Evolutionary conservation across 2,329 filamentous ascomycete genomes (phyloP), one percentile per base, ranked within the genome.

Genomic region (Fusarium oxysporum): DNA sequence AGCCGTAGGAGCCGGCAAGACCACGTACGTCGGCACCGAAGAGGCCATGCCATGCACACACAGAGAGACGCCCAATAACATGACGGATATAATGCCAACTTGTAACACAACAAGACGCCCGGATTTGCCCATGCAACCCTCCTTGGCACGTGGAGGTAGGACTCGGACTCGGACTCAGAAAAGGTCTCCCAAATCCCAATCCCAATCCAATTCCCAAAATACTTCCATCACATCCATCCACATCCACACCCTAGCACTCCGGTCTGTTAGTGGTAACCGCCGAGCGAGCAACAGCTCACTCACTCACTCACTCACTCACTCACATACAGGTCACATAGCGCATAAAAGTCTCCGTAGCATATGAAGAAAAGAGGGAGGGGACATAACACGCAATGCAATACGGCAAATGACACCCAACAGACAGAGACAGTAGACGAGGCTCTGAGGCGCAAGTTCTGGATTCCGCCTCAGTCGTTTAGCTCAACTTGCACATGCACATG

Each of bases 91-190:
- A 28, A 35, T 44, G 25, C 40, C 40, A 45, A 57, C 50, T 54
- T 35, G 66, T 63, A 68, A 45, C 65, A 64, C 65, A 51, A 23
- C 62, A 35, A 65, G 35, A 37, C 64, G 44, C 63, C 47, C 47
- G 45, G 40, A 17, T 48, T 65, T 41, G 35, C n/a, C 59, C 65
- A 70, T 69, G 66, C 51, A 69, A 58, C 58, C 65, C 65, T 48
- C 65, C 58, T 56, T 57, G 53, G 66, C 66, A 69, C 66, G 51
- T 69, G 65, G 58, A 51, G 35, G 66, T 63, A 63, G 44, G 60
- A 61, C 43, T 57, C 30, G 54, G 54, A 47, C 54, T 57, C 54
- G 40, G 54, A 25, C 54, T 33, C 54, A 57, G 30, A 35, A 38
- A 45, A 62, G 30, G 38, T 28, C 40, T 62, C 44, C 47, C 30